Evolutionary conservation across 2,329 filamentous ascomycete genomes (phyloP), one percentile per base, ranked within the genome.

Genomic region (Sarocladium brachiariae): DNA sequence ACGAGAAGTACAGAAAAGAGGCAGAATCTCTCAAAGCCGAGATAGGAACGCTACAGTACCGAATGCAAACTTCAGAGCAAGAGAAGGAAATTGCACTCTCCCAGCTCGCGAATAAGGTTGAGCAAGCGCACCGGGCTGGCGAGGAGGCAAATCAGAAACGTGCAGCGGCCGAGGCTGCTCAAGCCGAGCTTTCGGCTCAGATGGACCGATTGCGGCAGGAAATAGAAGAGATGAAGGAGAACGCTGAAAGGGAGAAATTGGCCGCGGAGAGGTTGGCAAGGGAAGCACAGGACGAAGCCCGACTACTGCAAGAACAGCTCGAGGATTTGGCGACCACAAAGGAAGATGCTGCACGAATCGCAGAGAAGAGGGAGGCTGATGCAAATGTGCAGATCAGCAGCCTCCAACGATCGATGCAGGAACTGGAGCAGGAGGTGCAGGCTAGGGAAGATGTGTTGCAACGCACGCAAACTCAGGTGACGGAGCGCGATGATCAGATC

Each of bases 1-100:
- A 81, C 60, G 79, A 83, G 60, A 74, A 71, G 41, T 79, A 78
- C 61, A 72, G 74, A 46, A 75, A 70, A 51, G 71, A 72, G 31
- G 79, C 77, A 53, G 91, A 97, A 61, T 86, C 91, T 56, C 76
- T 97, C 23, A 91, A 92, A 62, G 89, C 92, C 2, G 89, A 96
- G 67, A 75, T 97, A 37, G 93, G 91, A 54, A 88, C 89, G 0
- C 73, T 96, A 48, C 85, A 84, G 54, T 99, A 96, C 70, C 89
- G 92, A 52, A 77, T 96, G 57, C 87, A 90, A 60, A 92, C 87
- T 16, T 73, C 88, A 50, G 91, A 92, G 60, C 89, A 96, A 58
- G 92, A 97, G 62, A 85, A 87, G 58, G 89, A 95, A 52, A 79
- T 96, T 59, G 74, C 83, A 45, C 77, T 82, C 9, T 75, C 96